A percentile compares a stretch with the other conserved stretches of the same genome.
Conservation (phyloP, 163 green algal genomes). For the Scenedesmus sp. region DNA sequence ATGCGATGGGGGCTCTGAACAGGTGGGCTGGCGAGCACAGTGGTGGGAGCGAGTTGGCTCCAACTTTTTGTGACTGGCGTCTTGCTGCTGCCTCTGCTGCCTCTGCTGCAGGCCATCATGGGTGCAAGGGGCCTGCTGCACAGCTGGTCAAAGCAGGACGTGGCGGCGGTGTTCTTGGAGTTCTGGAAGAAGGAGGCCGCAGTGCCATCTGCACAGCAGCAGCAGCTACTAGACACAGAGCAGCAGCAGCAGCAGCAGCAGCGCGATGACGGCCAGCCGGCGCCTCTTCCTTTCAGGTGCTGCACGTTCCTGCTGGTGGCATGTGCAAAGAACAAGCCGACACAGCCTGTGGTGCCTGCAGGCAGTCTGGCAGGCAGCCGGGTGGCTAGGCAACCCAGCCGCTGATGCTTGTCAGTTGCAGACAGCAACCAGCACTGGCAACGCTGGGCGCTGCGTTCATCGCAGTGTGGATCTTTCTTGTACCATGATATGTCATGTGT, state of each 20-base stretch:
- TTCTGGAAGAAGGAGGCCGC: not conserved
- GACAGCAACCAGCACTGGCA: too few species aligned
- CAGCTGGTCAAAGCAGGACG: not conserved
- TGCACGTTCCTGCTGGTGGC: constrained; percentile 10
- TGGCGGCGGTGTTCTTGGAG: not conserved
- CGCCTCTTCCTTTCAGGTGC: not conserved
- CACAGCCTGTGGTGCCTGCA: constrained; percentile 4
- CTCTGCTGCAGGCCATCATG: not conserved
- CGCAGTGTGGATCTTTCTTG: too few species aligned
- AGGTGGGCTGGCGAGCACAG: too few species aligned
- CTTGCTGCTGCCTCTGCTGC: too few species aligned
- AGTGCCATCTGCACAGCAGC: not conserved
- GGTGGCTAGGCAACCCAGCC: not conserved
- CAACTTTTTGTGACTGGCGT: too few species aligned
- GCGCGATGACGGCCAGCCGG: not conserved
- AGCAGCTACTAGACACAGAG: not conserved
- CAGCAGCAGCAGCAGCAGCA: constrained; percentile 21
- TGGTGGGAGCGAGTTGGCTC: too few species aligned
- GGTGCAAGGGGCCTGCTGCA: not conserved
- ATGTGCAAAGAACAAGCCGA: constrained; percentile 36
- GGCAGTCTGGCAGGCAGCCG: not conserved
- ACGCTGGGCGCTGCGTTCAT: too few species aligned
- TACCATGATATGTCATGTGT: too few species aligned
- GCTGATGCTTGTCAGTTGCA: too few species aligned
- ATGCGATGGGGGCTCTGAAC: too few species aligned